These are phyloP conservation scores for Luffa acutangula DNA, from an alignment of 306 rosid species.

Conservation along the genomic window DNA sequence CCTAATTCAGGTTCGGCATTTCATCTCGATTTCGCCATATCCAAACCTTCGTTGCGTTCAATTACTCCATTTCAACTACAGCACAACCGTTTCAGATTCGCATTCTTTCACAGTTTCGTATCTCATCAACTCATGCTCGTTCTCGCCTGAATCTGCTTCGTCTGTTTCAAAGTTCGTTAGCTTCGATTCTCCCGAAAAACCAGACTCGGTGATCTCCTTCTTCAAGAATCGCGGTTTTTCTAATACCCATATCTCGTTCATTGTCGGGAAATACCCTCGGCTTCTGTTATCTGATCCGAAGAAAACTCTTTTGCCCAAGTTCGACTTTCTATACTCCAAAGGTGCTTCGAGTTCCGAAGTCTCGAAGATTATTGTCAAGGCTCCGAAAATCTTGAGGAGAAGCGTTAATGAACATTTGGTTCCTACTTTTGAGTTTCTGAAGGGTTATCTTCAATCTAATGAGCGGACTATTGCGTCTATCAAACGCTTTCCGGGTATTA, in stretches of 20 bases:
- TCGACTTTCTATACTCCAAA: conserved; percentile 21
- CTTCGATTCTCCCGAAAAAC: conserved; percentile 2
- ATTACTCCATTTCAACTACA: not conserved
- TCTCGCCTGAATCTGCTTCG: conserved; percentile 9
- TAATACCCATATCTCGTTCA: not conserved
- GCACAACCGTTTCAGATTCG: not conserved
- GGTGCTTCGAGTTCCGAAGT: conserved; percentile 20
- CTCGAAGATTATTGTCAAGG: not conserved
- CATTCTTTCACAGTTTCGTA: conserved; percentile 13
- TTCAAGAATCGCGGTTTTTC: conserved; percentile 17
- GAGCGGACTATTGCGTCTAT: not conserved
- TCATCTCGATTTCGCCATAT: not conserved
- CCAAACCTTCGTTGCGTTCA: not conserved
- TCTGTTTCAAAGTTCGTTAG: conserved; percentile 9
- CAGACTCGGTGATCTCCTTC: conserved; percentile 14
- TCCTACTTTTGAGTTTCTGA: conserved; percentile 19
- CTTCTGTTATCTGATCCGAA: conserved; percentile 15
- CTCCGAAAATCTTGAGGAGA: not conserved
- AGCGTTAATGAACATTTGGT: conserved; percentile 17
- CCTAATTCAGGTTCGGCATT: not conserved
- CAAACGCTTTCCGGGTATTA: not conserved
- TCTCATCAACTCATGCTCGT: conserved; percentile 19
- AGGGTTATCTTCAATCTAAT: conserved; percentile 16
- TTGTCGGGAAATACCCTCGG: not conserved
- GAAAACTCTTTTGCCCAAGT: conserved; percentile 27